Percentiles rank a stretch among this genome's conserved stretches.
Evolutionary conservation across 169 alveolate species (phyloP).

Genomic region (Eimeria acervulina): DNA sequence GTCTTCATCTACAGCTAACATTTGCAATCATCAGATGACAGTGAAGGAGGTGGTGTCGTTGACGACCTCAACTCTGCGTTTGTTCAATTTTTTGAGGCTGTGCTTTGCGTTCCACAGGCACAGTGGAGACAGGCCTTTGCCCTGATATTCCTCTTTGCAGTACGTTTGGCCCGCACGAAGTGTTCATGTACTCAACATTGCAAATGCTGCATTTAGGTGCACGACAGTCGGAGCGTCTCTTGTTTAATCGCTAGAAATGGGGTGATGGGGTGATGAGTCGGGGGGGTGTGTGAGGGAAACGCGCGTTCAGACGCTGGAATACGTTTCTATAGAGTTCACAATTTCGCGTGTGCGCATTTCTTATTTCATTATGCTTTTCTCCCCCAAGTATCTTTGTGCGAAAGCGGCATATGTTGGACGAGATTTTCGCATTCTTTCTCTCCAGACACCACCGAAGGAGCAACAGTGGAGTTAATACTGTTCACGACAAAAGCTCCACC

Average conservation of each 20-base stretch:
- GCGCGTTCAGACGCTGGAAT: too few relatives aligned
- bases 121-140: constrained; percentile 36
- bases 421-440: not conserved
- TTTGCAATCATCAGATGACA: not conserved
- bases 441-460: constrained; percentile 3
- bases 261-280: too few relatives aligned
- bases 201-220: too few relatives aligned
- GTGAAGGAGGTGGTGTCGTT: not conserved
- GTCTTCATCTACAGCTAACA: not conserved
- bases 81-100: not conserved
- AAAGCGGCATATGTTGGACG: not conserved
- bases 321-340: too few relatives aligned
- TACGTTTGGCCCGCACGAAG: not conserved
- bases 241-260: too few relatives aligned
- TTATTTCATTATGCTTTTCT: too few relatives aligned
- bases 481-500: constrained; percentile 62
- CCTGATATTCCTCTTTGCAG: constrained; percentile 35
- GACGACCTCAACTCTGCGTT: not conserved
- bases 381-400: not conserved
- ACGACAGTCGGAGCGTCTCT: too few relatives aligned
- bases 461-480: not conserved
- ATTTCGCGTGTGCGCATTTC: too few relatives aligned
- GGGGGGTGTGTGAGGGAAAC: too few relatives aligned
- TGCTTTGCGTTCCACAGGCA: not conserved
- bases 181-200: too few relatives aligned